Conservation (phyloP, 78 protist species). For the Isochrysis galbana region DNA sequence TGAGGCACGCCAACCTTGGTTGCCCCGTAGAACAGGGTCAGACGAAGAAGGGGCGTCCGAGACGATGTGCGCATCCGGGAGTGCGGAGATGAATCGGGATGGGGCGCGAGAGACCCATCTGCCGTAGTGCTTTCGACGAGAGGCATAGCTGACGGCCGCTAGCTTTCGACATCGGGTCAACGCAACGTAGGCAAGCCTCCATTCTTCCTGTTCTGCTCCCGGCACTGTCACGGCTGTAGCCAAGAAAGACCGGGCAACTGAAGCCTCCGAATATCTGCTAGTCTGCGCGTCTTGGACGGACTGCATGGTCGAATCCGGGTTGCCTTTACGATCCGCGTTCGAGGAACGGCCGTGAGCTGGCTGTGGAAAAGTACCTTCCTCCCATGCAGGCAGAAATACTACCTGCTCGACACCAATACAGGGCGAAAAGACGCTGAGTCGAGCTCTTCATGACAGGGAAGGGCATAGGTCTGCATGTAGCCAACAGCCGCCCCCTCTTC, state of each 20-base stretch:
- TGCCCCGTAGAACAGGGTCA: background rate
- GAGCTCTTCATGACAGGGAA: too few relatives aligned
- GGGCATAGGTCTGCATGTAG: too few relatives aligned
- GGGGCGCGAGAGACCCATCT: background rate
- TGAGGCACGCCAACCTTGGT: background rate
- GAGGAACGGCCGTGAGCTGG: background rate
- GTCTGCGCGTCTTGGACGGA: background rate
- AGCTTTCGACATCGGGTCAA: background rate
- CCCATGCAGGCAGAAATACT: background rate
- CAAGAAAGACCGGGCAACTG: background rate
- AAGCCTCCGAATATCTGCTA: background rate
- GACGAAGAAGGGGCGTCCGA: background rate
- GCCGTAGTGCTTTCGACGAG: background rate
- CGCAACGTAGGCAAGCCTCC: slow-evolving; percentile 21
- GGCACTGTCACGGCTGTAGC: background rate
- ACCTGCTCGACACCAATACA: too few relatives aligned
- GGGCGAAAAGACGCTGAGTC: too few relatives aligned
- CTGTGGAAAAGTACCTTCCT: background rate
- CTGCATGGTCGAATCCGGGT: background rate
- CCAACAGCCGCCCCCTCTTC: too few relatives aligned
- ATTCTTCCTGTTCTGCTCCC: background rate
- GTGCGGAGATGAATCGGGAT: background rate
- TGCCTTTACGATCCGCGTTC: background rate
- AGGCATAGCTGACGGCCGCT: background rate
- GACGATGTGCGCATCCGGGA: background rate